These are phyloP conservation scores for Hebeloma cylindrosporum DNA, from an alignment of 768 basidiomycete species.

Conservation along the genomic window DNA sequence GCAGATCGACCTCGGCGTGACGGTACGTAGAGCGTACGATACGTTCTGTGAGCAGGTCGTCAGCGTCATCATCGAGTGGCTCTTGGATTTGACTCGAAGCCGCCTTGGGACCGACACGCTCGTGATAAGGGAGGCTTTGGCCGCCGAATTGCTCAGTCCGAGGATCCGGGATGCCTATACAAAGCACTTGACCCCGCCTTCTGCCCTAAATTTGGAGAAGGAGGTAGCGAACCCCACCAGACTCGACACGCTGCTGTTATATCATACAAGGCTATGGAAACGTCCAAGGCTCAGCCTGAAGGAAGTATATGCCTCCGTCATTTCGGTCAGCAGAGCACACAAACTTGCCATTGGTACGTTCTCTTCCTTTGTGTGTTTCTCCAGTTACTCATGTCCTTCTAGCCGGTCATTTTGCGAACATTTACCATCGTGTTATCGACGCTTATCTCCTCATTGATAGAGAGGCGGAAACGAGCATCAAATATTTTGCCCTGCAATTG, in stretches of 20 bases:
- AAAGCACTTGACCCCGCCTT: slow-evolving; percentile 39
- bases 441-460: slow-evolving; percentile 90
- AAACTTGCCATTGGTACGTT: slow-evolving; percentile 76
- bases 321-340: slow-evolving; percentile 69
- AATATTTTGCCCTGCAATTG: slow-evolving; percentile 89
- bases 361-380: neutral
- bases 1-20: slow-evolving; percentile 90
- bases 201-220: slow-evolving; percentile 35
- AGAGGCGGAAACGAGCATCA: slow-evolving; percentile 93
- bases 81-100: slow-evolving; percentile 75
- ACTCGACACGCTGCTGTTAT: slow-evolving; percentile 75
- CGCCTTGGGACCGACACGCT: slow-evolving; percentile 67
- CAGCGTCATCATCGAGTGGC: slow-evolving; percentile 83
- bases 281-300: slow-evolving; percentile 76
- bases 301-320: slow-evolving; percentile 76
- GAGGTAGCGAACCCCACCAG: slow-evolving; percentile 56
- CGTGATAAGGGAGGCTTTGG: slow-evolving; percentile 70
- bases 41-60: slow-evolving; percentile 87
- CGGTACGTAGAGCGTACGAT: slow-evolving; percentile 82
- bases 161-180: slow-evolving; percentile 53
- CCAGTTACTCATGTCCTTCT: slow-evolving; percentile 1
- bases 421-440: slow-evolving; percentile 86
- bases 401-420: slow-evolving; percentile 83
- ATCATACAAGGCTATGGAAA: slow-evolving; percentile 86
- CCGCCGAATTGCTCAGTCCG: slow-evolving; percentile 63